Base-by-base conservation (phyloP, 176 grass and related monocot genomes). In the Lolium rigidum region DNA sequence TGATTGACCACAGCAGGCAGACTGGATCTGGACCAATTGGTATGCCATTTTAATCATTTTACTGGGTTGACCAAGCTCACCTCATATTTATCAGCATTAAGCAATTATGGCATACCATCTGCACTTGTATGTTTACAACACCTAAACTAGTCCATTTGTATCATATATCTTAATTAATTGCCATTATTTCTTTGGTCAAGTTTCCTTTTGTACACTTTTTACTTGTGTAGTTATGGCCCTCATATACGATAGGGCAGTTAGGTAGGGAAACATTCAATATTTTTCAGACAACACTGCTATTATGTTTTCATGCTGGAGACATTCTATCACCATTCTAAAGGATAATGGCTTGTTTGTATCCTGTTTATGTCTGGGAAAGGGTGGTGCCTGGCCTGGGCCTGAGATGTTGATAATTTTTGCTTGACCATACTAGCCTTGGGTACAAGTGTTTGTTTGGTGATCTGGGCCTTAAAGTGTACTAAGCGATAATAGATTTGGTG, bases 1-100 rank as follows among this genome's bases (percentile, higher is more conserved):
- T 98, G 81, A 98, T 98, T 90, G 93, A 98, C 90, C 87, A 94
- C 70, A 94, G 96, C 86, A 92, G 86, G 63, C 88, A 98, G 82
- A 94, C 90, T 86, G 90, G 86, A 74, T 90, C 92, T 83, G 96
- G 96, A 81, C 96, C 96, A 35, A 98, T 91, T 55, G 90, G 96
- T 98, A 94, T 48, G 81, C 9, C 60, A 75, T 76, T 55, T 50
- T 64, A 46, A 20, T 56, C 18, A 5, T 77, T 68, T 52, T 84
- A 18, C 78, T 59, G 14, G 21, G 6, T 69, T 39, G 65, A 1
- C n/a, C 58, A 76, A 50, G 68, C 26, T n/a, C 10, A 81, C 62
- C 51, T 61, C 18, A 60, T 77, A 7, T 41, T 57, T 39, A 39
- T 38, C 65, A 39, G 31, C 65, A 69, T 37, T 37, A 39, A 69